A percentile compares a stretch with the other conserved stretches of the same genome.
phyloP scores from a whole-genome alignment of 768 basidiomycete species.

The Tylopilus rubrobrunneus region DNA sequence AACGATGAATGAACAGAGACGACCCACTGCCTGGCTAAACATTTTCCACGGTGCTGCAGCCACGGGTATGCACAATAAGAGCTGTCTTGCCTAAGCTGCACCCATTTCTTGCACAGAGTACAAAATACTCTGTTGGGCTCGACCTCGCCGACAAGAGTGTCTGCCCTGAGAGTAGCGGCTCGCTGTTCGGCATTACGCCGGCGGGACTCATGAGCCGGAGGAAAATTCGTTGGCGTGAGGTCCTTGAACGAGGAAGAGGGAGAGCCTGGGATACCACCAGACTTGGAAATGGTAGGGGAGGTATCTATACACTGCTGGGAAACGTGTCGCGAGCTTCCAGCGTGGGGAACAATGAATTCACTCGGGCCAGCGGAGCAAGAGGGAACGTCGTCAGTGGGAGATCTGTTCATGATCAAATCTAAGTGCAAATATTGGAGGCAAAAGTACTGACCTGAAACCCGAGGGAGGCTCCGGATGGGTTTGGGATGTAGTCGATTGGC shows the following conservation, averaged over 20 bases:
- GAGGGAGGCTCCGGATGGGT: constrained; percentile 22
- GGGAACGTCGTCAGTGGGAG: constrained; percentile 21
- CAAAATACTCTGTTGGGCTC: constrained; percentile 77
- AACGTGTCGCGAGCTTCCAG: constrained; percentile 23
- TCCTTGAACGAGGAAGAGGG: constrained; percentile 49
- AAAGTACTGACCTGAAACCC: constrained; percentile 17
- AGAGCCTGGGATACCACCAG: constrained; percentile 23
- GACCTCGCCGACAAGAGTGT: constrained; percentile 61
- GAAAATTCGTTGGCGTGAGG: constrained; percentile 53
- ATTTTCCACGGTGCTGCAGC: constrained; percentile 75
- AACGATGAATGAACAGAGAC: not conserved
- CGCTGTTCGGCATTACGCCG: constrained; percentile 78
- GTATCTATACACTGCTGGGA: constrained; percentile 10
- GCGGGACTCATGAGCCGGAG: constrained; percentile 60
- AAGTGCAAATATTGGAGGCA: not conserved
- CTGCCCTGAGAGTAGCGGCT: constrained; percentile 64
- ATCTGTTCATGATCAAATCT: constrained; percentile 5
- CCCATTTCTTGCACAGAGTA: constrained; percentile 74
- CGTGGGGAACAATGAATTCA: constrained; percentile 15
- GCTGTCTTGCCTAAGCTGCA: constrained; percentile 74
- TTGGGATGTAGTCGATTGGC: constrained; percentile 5
- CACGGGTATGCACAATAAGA: constrained; percentile 81
- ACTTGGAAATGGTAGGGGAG: constrained; percentile 4
- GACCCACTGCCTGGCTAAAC: constrained; percentile 66
- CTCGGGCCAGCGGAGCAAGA: constrained; percentile 29